phyloP scores from a whole-genome alignment of 2,329 filamentous ascomycete species.

The Fusarium vanettenii region DNA sequence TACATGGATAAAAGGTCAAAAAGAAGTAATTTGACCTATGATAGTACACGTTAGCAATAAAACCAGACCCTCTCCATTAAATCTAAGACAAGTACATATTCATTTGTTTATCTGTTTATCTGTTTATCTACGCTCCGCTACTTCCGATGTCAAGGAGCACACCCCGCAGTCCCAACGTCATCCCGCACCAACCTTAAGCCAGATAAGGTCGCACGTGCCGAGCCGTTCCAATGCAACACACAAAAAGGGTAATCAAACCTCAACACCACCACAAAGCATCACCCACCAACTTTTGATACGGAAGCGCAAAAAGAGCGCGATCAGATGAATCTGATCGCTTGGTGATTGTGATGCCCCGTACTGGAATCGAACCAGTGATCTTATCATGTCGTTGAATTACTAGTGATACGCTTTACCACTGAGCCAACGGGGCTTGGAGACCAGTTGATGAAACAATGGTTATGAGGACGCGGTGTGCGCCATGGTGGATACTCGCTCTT shows the following conservation, averaged over 20 bases:
- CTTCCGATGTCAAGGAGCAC: neutral
- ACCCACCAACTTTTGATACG: neutral
- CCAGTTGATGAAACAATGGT: neutral
- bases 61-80: neutral
- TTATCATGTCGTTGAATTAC: conserved; percentile 30
- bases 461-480: neutral
- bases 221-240: neutral
- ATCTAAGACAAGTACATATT: neutral
- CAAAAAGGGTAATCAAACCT: neutral
- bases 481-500: neutral
- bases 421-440: conserved; percentile 23
- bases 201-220: conserved; percentile 8
- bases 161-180: neutral
- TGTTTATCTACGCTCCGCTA: neutral
- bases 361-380: conserved; percentile 36
- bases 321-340: neutral
- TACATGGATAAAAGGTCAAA: neutral
- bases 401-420: conserved; percentile 39
- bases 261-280: neutral
- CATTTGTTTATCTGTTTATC: neutral
- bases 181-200: conserved; percentile 12
- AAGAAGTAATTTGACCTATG: neutral
- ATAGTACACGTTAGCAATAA: neutral
- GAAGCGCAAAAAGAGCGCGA: neutral
- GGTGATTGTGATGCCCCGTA: conserved; percentile 1